These are phyloP conservation scores for Paecilomyces sp. DNA, from an alignment of 2,329 filamentous ascomycete genomes.

Conservation along the genomic window DNA sequence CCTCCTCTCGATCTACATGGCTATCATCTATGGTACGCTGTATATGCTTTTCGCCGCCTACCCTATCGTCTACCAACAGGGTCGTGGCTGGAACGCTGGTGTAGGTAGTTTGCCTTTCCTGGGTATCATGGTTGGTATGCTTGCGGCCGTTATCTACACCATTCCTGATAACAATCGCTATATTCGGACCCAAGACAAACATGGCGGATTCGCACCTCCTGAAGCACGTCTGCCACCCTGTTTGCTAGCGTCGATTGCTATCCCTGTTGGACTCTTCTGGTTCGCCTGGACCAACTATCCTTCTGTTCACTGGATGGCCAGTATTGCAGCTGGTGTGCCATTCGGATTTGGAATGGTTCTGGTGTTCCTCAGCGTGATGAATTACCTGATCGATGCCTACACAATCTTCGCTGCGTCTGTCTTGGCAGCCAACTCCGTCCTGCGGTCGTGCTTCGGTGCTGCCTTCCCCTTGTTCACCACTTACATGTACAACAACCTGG, in stretches of 20 bases:
- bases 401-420: constrained; percentile 38
- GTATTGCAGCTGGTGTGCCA: constrained; percentile 27
- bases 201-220: constrained; percentile 54
- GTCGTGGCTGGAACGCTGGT: constrained; percentile 41
- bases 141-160: constrained; percentile 32
- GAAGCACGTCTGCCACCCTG: constrained; percentile 49
- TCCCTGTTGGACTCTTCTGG: constrained; percentile 54
- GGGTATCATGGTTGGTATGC: constrained; percentile 39
- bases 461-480: constrained; percentile 43
- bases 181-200: constrained; percentile 31
- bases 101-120: constrained; percentile 43
- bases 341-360: constrained; percentile 38
- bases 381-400: constrained; percentile 38
- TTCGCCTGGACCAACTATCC: constrained; percentile 53
- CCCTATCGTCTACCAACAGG: constrained; percentile 42
- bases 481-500: constrained; percentile 38
- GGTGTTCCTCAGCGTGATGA: constrained; percentile 34
- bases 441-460: constrained; percentile 41
- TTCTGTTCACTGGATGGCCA: constrained; percentile 32
- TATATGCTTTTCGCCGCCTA: constrained; percentile 49
- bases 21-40: constrained; percentile 46
- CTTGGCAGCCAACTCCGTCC: constrained; percentile 38
- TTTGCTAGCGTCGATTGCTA: constrained; percentile 42
- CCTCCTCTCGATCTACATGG: constrained; percentile 43
- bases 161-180: constrained; percentile 37